Base-by-base conservation (phyloP, 2,329 filamentous ascomycete genomes). In the Aspergillus quadrilineatus region DNA sequence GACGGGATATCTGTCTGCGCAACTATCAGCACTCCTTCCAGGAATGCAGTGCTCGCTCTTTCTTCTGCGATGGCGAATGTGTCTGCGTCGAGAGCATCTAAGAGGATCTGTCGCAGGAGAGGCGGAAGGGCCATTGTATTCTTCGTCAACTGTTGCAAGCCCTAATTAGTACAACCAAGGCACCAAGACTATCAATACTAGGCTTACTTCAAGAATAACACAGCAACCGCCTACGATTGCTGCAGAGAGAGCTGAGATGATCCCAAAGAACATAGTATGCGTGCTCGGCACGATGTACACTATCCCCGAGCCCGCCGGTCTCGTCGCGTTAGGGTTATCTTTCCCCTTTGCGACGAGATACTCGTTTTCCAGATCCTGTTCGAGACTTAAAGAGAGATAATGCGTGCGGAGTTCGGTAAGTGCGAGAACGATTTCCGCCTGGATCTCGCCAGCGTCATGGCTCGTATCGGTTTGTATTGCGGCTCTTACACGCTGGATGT, bases 221-320 rank as follows among this genome's bases (percentile, higher is more conserved):
- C 79, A 82, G 56, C 81, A 83, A 0, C 81, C 81, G 10, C 79
- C 78, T 1, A 77, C 75, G 30, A 83, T 60, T 6, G 80, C 79
- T 4, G 79, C 75, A 34, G 73, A 74, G 39, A 83, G 50, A 0
- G 79, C 75, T 3, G 68, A 69, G 15, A 82, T 60, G 1, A 75
- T 62, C 0, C 76, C 80, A 59, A 77, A 82, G 57, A 84, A 77
- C 7, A 78, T 67, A 0, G 77, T 82, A 64, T 84, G 77, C 6
- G 58, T 67, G 8, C 72, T 69, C 1, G 81, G 79, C 48, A 79
- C 74, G 49, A 84, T 79, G 44, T 80, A 80, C 1, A 79, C 67
- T 37, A 72, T 68, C 0, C 69, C 69, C 2, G 55, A 12, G 54
- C 1, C 64, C 63, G 3, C 54, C 42, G n/a, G 17, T 28, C 15